phyloP scores from a whole-genome alignment of 2,329 filamentous ascomycete species.

The Colletotrichum lentis region DNA sequence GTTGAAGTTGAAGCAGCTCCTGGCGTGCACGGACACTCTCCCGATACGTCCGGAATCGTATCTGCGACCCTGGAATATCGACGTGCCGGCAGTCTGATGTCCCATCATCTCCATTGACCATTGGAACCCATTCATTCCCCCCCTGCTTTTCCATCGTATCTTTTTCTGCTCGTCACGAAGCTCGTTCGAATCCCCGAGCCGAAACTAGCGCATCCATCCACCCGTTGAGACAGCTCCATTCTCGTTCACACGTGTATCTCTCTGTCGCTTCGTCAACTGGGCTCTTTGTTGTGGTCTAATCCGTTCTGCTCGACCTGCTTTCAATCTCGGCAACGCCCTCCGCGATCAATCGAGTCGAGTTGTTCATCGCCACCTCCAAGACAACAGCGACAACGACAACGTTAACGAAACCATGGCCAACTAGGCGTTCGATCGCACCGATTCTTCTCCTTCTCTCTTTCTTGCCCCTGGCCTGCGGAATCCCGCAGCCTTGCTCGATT shows the following conservation, averaged over 20 bases:
- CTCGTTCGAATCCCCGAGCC: background rate
- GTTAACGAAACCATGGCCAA: constrained; percentile 7
- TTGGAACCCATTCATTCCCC: background rate
- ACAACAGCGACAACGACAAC: background rate
- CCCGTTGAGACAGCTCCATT: constrained; percentile 8
- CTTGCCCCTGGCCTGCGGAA: constrained; percentile 1
- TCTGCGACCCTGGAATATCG: background rate
- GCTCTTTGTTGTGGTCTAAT: background rate
- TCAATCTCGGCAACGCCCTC: background rate
- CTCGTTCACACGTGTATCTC: background rate
- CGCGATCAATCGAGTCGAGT: constrained; percentile 15
- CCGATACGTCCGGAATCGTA: constrained; percentile 13
- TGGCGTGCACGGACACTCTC: constrained; percentile 16
- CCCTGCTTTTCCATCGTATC: background rate
- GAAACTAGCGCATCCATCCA: constrained; percentile 4
- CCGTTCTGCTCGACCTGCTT: background rate
- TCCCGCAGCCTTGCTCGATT: background rate
- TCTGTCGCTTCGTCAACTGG: background rate
- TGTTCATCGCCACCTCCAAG: background rate
- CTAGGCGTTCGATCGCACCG: constrained; percentile 3
- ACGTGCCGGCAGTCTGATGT: constrained; percentile 16
- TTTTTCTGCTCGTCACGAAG: background rate
- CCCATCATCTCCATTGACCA: background rate
- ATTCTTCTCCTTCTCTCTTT: background rate
- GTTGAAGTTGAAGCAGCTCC: background rate